A percentile compares a stretch with the other conserved stretches of the same genome.
Evolutionary conservation across 2,329 filamentous ascomycete species (phyloP).

Genomic region (Ophiocordyceps camponoti-rufipedis): DNA sequence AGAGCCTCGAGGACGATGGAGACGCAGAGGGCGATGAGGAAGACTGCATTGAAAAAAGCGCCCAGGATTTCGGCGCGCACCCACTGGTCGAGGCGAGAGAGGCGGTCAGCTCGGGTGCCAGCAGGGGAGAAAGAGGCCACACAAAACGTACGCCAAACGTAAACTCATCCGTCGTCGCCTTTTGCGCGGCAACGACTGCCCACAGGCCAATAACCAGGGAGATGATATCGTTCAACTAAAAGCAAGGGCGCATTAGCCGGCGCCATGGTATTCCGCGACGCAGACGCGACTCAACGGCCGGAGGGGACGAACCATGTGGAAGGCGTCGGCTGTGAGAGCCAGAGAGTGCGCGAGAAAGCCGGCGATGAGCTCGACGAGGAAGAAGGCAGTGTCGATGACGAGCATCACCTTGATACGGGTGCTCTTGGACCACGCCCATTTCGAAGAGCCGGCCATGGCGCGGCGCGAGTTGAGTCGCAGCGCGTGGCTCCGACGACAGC

Average conservation of each 20-base stretch:
- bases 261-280: no score
- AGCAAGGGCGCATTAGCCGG: no score
- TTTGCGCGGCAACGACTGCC: conserved; percentile 80
- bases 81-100: conserved; percentile 38
- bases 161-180: conserved; percentile 74
- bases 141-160: conserved; percentile 64
- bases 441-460: conserved; percentile 12
- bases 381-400: conserved; percentile 76
- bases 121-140: background rate
- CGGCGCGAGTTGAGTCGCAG: background rate
- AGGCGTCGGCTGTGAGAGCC: conserved; percentile 87
- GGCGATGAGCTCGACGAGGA: conserved; percentile 70
- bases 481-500: background rate
- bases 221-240: conserved; percentile 85
- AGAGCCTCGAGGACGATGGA: conserved; percentile 94
- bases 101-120: conserved; percentile 5
- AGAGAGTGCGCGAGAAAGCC: conserved; percentile 82
- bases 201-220: conserved; percentile 83
- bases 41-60: conserved; percentile 92
- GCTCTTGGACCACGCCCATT: conserved; percentile 81
- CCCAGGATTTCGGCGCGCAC: conserved; percentile 93
- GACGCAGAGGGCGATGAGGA: conserved; percentile 87
- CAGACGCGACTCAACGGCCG: background rate
- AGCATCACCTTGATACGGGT: conserved; percentile 87
- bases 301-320: conserved; percentile 64